Evolutionary conservation across 148 eudicot genomes (phyloP).

Genomic region (Chenopodium formosanum): DNA sequence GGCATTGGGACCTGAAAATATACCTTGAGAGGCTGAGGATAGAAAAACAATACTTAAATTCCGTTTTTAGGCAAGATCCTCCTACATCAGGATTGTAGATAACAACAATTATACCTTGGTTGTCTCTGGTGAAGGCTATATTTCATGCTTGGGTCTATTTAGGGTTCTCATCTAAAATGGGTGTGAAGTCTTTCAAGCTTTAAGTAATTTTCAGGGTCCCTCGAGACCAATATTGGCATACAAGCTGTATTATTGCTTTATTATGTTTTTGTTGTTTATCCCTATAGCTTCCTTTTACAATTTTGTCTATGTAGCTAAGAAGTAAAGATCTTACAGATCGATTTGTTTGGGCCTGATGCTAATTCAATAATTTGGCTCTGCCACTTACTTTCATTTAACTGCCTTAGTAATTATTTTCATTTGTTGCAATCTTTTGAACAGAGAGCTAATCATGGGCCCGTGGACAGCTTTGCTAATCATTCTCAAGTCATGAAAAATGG

Average conservation of each 20-base stretch:
- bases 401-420: background rate
- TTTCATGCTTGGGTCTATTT: background rate
- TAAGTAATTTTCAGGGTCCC: background rate
- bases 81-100: background rate
- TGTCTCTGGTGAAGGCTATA: background rate
- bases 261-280: background rate
- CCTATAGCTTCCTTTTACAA: background rate
- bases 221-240: background rate
- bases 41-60: background rate
- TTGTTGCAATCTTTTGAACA: slow-evolving; percentile 32
- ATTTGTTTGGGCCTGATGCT: slow-evolving; percentile 9
- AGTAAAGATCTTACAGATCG: no score
- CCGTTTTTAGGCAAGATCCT: background rate
- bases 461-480: slow-evolving; percentile 59
- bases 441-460: slow-evolving; percentile 61
- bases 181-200: background rate
- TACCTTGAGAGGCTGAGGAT: background rate
- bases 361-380: slow-evolving; percentile 9
- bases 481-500: slow-evolving; percentile 47
- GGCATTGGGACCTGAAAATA: background rate
- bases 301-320: background rate
- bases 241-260: background rate
- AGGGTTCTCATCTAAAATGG: background rate
- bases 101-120: background rate
- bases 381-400: background rate